These are phyloP conservation scores for Chalara sp. DNA, from an alignment of 2,329 filamentous ascomycete species.

Conservation along the genomic window DNA sequence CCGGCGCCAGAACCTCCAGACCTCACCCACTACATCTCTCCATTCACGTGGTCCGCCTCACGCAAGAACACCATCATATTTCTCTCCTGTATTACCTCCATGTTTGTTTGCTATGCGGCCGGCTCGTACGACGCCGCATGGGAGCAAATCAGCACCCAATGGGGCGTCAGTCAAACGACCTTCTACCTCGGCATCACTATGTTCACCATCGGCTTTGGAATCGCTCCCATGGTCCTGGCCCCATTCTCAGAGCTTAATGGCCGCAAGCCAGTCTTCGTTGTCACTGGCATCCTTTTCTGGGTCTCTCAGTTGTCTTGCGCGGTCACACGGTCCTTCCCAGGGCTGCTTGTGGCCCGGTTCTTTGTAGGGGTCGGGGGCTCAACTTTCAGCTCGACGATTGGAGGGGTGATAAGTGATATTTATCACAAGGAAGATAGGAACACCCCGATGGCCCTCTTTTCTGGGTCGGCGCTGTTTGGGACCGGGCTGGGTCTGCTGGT, in stretches of 20 bases:
- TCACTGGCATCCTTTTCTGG: conserved; percentile 66
- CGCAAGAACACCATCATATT: conserved; percentile 66
- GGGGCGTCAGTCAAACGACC: conserved; percentile 57
- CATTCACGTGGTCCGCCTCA: conserved; percentile 63
- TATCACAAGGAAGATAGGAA: conserved; percentile 75
- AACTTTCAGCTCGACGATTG: conserved; percentile 81
- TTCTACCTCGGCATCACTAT: conserved; percentile 71
- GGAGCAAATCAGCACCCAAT: conserved; percentile 57
- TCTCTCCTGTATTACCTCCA: conserved; percentile 70
- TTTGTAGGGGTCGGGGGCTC: conserved; percentile 71
- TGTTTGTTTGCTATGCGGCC: conserved; percentile 72
- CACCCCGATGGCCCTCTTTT: conserved; percentile 84
- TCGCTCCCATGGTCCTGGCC: conserved; percentile 82
- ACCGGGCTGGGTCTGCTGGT: conserved; percentile 75
- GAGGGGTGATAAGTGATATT: conserved; percentile 81
- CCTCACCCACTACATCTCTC: conserved; percentile 60
- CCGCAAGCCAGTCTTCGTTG: conserved; percentile 73
- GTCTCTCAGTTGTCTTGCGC: conserved; percentile 46
- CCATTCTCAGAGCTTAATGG: conserved; percentile 88
- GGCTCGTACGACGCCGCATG: conserved; percentile 72
- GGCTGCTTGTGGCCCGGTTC: conserved; percentile 59
- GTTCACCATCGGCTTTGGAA: conserved; percentile 74
- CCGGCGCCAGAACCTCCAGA: conserved; percentile 51
- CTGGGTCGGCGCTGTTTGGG: conserved; percentile 69
- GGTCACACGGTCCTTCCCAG: conserved; percentile 56